Percentiles rank a stretch among this genome's conserved stretches.
Conservation (phyloP, 2,329 filamentous ascomycete genomes). For the Aspergillus thermomutatus region DNA sequence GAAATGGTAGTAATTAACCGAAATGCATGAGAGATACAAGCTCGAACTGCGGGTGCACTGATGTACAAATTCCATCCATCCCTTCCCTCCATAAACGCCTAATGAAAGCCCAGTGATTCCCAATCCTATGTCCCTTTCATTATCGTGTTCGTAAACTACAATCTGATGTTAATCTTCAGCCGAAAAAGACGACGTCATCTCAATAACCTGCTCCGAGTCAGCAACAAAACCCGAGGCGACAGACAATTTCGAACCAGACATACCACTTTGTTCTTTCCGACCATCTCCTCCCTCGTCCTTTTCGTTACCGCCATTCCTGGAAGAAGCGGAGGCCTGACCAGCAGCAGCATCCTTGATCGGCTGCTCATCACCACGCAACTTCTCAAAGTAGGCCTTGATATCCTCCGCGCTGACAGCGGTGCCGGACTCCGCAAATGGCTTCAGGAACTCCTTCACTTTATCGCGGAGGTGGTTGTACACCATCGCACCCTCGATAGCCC, state of each 20-base stretch:
- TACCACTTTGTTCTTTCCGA: constrained; percentile 48
- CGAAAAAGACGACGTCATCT: neutral
- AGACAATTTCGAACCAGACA: constrained; percentile 12
- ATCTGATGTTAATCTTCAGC: neutral
- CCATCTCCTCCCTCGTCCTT: constrained; percentile 30
- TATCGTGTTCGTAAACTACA: neutral
- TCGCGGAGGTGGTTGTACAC: constrained; percentile 96
- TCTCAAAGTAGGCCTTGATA: constrained; percentile 94
- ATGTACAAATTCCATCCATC: neutral
- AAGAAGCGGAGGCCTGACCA: constrained; percentile 46
- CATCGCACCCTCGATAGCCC: constrained; percentile 95
- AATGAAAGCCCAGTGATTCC: neutral
- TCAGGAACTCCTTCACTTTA: constrained; percentile 89
- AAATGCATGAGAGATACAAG: neutral
- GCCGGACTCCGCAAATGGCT: constrained; percentile 90
- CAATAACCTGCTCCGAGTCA: constrained; percentile 6
- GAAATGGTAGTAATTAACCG: no score
- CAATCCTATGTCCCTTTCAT: neutral
- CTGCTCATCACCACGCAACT: constrained; percentile 81
- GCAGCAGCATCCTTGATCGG: constrained; percentile 64
- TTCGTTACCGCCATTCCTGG: constrained; percentile 26
- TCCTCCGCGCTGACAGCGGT: constrained; percentile 87
- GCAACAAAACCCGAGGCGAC: neutral
- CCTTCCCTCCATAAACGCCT: neutral
- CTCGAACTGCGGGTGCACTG: no score